Evolutionary conservation across 768 basidiomycete genomes (phyloP), one percentile per base, ranked within the genome.

Genomic region (Serendipita vermifera): DNA sequence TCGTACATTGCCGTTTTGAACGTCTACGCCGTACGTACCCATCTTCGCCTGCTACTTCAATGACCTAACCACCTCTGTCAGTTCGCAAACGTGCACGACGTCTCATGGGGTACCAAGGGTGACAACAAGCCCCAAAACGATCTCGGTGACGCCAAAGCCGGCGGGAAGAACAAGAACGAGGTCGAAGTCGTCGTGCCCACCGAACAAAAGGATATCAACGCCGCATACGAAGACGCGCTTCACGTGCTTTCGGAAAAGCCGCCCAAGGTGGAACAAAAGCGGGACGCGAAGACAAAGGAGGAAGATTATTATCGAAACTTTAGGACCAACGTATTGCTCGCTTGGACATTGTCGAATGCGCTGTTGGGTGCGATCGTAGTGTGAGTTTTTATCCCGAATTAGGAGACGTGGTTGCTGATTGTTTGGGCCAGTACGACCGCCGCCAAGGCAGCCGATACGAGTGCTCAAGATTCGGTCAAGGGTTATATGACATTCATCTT

Each of bases 71-170:
- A 32, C 3, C 38, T 35, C 17, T 27, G n/a, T 1, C 59, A 86
- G 82, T 89, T 90, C 61, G 81, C 87, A 2, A 90, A 90, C 64
- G 86, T 88, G 3, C 86, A 90, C 68, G 91, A 93, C 58, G 83
- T 93, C 7, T 90, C 87, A 3, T 93, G 92, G 92, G 91, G 92
- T 33, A 98, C 89, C 3, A 98, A 94, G 66, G 94, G 88, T 32
- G 89, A 87, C 69, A 92, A 91, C 73, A 92, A 83, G 64, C 77
- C 85, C 39, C 76, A 74, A 55, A 84, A 83, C 24, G 88, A 93
- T 61, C 80, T 98, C 4, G 96, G 94, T 40, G 83, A 83, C 3
- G 86, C 93, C 59, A 77, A 76, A 48, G 74, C 74, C 83, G 46
- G 24, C 7, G 46, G 46, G 9, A 51, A 51, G 46, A 51, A 93